Evolutionary conservation across 2,329 filamentous ascomycete species (phyloP), one percentile per base, ranked within the genome.

Genomic region (Aspergillus cejpii): DNA sequence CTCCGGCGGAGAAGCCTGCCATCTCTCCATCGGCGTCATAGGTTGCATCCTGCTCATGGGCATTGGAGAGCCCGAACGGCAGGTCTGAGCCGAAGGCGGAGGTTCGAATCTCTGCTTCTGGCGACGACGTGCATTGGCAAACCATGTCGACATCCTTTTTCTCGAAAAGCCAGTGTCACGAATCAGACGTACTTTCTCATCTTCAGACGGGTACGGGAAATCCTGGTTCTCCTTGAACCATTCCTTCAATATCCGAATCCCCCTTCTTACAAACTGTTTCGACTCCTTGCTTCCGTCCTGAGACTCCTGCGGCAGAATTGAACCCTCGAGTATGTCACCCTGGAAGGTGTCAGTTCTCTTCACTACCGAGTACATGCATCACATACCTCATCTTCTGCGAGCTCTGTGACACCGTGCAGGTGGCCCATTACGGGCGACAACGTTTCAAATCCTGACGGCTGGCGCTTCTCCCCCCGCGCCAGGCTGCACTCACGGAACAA

Each of bases 401-500:
- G 43, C 34, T 76, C 74, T 14, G 62, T 65, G 3, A 76, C 64
- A 1, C 74, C 74, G 33, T 77, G 74, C 0, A 76, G 63, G 42
- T 72, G 70, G 1, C 73, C 72, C 19, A 75, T 66, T 7, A 75
- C 73, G 0, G 74, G 74, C 7, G 64, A 55, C 0, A 64, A 53
- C 0, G 73, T 75, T 55, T 76, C 74, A 50, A 75, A 77, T 2
- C 62, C 56, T 0, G 67, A 71, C 0, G 71, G 64, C 1, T 67
- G 61, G 6, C 74, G 66, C 49, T 77, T 77, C 28, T 62, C 62
- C 14, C 66, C 62, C 10, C 64, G 68, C 1, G 73, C 67, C 4
- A 76, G 60, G 40, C 74, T 76, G 53, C 74, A 77, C 46, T 74
- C 70, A 1, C 73, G 63, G 44, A 74, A 76, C 1, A 76, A 58